A percentile compares a stretch with the other conserved stretches of the same genome.
phyloP scores from a whole-genome alignment of 2,329 filamentous ascomycete genomes.

The Sporothrix brasiliensis region DNA sequence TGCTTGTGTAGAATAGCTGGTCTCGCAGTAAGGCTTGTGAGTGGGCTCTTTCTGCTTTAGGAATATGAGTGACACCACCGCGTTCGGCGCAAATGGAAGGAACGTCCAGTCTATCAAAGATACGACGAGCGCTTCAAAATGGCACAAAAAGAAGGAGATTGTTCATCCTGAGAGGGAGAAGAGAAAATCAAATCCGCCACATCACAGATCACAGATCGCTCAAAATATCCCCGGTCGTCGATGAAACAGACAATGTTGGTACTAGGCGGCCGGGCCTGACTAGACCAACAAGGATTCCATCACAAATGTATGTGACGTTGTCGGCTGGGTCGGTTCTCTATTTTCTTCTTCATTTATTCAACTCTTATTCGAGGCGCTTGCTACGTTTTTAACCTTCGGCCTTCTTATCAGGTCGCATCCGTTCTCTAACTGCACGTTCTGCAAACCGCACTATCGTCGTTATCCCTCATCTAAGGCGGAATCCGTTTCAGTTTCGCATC shows the following conservation, averaged over 20 bases:
- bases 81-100: neutral
- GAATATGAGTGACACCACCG: neutral
- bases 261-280: slow-evolving; percentile 1
- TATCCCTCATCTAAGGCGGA: slow-evolving; percentile 17
- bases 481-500: slow-evolving; percentile 23
- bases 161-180: neutral
- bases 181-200: neutral
- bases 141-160: neutral
- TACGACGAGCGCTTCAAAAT: neutral
- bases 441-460: slow-evolving; percentile 8
- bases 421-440: neutral
- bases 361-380: neutral
- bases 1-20: neutral
- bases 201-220: neutral
- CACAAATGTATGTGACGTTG: neutral
- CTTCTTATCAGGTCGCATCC: neutral
- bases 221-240: slow-evolving; percentile 4
- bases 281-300: neutral
- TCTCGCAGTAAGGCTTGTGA: neutral
- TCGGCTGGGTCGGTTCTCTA: neutral
- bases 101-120: neutral
- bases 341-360: neutral
- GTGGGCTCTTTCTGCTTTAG: slow-evolving; percentile 6
- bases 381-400: too few relatives aligned
- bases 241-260: slow-evolving; percentile 20